Evolutionary conservation across 805 yeast genomes (phyloP).

Genomic region (Kluyveromyces siamensis): DNA sequence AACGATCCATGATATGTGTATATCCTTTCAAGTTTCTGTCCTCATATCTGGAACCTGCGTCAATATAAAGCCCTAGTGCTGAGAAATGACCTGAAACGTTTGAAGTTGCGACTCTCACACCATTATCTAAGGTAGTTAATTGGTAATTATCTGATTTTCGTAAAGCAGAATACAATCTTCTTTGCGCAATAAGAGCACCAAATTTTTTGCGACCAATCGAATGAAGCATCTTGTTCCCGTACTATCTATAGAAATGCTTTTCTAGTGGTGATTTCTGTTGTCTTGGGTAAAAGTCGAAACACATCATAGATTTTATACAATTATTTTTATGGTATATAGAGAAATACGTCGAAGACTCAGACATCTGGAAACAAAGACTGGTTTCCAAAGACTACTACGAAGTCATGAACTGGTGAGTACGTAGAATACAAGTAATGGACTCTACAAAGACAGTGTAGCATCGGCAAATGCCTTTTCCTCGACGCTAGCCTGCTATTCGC

Average conservation of each 20-base stretch:
- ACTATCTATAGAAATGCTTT: too few species aligned
- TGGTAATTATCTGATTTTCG: slow-evolving; percentile 14
- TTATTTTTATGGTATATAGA: neutral
- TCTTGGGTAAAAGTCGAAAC: neutral
- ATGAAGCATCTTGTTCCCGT: neutral
- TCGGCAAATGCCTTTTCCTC: too few species aligned
- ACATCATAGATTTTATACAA: neutral
- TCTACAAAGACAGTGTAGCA: too few species aligned
- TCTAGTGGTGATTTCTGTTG: neutral
- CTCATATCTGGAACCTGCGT: slow-evolving; percentile 88
- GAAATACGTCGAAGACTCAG: too few species aligned
- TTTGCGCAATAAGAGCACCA: neutral
- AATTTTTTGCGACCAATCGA: neutral
- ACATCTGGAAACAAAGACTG: too few species aligned
- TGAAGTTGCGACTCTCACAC: slow-evolving; percentile 75
- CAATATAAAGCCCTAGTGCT: slow-evolving; percentile 80
- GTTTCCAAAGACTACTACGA: too few species aligned
- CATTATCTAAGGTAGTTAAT: slow-evolving; percentile 52
- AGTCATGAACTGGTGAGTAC: too few species aligned
- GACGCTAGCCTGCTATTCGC: too few species aligned
- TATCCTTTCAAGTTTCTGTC: slow-evolving; percentile 52
- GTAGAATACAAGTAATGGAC: too few species aligned
- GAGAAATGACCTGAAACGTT: slow-evolving; percentile 84
- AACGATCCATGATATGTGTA: slow-evolving; percentile 75
- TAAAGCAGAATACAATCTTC: slow-evolving; percentile 16